Percentiles rank a stretch among this genome's conserved stretches.
These are phyloP conservation scores for Terfezia boudieri DNA, from an alignment of 495 filamentous ascomycete species.

Conservation along the genomic window DNA sequence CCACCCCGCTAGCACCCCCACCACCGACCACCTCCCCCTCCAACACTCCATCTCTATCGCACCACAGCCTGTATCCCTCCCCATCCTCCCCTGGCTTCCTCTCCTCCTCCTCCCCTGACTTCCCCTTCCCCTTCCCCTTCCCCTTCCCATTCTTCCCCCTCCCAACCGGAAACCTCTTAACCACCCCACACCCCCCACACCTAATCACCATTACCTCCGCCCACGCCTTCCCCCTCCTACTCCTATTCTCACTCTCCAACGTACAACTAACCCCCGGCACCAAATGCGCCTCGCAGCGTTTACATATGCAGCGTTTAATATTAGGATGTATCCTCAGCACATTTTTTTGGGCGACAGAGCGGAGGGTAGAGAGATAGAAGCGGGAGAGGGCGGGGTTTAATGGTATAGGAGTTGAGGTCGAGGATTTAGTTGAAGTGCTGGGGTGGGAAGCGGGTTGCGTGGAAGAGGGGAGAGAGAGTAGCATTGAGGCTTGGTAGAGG, in stretches of 20 bases:
- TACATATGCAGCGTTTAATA: not conserved
- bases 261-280: not conserved
- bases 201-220: not conserved
- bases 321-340: not conserved
- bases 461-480: not conserved
- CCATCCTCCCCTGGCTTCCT: not conserved
- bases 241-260: not conserved
- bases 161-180: not conserved
- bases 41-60: not conserved
- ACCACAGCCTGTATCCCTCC: not conserved
- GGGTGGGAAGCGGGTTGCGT: not conserved
- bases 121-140: not conserved
- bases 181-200: not conserved
- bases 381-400: not conserved
- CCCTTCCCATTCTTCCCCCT: not conserved
- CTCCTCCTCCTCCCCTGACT: not conserved
- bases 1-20: not conserved
- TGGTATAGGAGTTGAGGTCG: too few species aligned
- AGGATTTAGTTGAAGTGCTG: not conserved
- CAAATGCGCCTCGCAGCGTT: not conserved
- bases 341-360: not conserved
- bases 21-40: not conserved
- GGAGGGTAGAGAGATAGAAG: not conserved
- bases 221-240: not conserved
- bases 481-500: not conserved